Base-by-base conservation (phyloP, 2,329 filamentous ascomycete species). In the Fusarium algeriense region DNA sequence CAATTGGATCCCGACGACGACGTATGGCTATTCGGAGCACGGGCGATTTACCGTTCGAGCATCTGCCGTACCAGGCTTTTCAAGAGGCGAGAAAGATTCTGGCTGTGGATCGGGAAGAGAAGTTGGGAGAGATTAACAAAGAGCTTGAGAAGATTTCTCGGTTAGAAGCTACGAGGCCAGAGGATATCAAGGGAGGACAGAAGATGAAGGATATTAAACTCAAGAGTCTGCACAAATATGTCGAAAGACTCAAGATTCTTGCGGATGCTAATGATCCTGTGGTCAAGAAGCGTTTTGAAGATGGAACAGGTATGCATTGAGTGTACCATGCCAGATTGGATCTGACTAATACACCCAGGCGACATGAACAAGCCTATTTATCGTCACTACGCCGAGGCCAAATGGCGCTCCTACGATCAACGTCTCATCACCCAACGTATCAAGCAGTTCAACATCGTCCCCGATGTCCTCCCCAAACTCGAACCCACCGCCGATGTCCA, bases 311-410 rank as follows among this genome's bases (percentile, higher is more conserved):
- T 97, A 85, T 17, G 53, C 23, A 20, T 35, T 23, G 23, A 23
- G 23, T 23, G 7, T 15, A 44, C 14, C 35, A 41, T 8, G n/a
- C 35, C 6, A 0, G 14, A 6, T 19, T 6, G n/a, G 14, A 15
- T 6, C 34, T 9, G 26, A 50, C 58, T 61, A 48, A 71, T 58
- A 14, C 6, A 20, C 6, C 8, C 73, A 98, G 95, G 92, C 72
- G 94, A 98, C 81, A 95, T 98, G 94, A 91, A 89, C 84, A 97
- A 97, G 81, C 95, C 95, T 70, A 95, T 99, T 79, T 99, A 99
- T 85, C 93, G 95, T 71, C 89, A 93, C 81, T 91, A 98, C 54
- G 93, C 95, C 67, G 89, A 97, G 78, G 85, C 88, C 76, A 94
- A 97, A 84, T 99, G 96, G 96, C 90, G 91, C 75, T 86, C 90